Base-by-base conservation (phyloP, 202 grass and related monocot species). In the Cymbopogon flexuosus region DNA sequence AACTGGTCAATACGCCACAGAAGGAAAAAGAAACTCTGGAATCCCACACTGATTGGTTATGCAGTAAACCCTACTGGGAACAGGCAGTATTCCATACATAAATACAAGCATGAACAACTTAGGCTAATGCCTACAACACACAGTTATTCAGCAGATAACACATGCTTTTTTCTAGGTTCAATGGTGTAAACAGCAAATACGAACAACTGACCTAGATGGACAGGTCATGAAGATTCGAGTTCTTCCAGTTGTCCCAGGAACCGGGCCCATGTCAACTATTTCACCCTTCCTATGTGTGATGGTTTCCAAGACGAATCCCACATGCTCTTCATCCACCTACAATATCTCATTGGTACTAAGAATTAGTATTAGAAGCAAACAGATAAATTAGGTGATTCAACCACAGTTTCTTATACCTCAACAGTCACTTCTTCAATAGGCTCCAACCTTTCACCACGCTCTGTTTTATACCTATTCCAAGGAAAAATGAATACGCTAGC, bases 381-480 rank as follows among this genome's bases (percentile, higher is more conserved):
- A 63, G 73, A 76, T 46, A 85, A 73, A 75, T 57, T 57, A 84
- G 54, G 23, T 73, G 0, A 21, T 49, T 78, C 10, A 41, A 81
- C 72, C 69, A 70, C 59, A 62, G 13, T 79, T 82, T 78, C 84
- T 13, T 76, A 33, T 81, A 98, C 95, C 95, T 98, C 95, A 24
- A 98, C 88, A 84, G 95, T 98, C 33, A 98, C 95, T 98, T 98
- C 95, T 90, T 98, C 95, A 73, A 98, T 95, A 62, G 95, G 95
- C 60, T 98, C 95, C 81, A 98, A 69, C 47, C 89, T 86, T 84
- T 90, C 82, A 36, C 79, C 85, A 66, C 74, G 69, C 76, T 98
- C 92, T 70, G 77, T 86, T 88, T 95, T 98, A 73, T 98, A 98
- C 95, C 95, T 98, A 74, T 83, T 69, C 59, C 19, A 83, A 81